Base-by-base conservation (phyloP, 1,284 basidiomycete genomes). In the Tranzscheliella williamsii region DNA sequence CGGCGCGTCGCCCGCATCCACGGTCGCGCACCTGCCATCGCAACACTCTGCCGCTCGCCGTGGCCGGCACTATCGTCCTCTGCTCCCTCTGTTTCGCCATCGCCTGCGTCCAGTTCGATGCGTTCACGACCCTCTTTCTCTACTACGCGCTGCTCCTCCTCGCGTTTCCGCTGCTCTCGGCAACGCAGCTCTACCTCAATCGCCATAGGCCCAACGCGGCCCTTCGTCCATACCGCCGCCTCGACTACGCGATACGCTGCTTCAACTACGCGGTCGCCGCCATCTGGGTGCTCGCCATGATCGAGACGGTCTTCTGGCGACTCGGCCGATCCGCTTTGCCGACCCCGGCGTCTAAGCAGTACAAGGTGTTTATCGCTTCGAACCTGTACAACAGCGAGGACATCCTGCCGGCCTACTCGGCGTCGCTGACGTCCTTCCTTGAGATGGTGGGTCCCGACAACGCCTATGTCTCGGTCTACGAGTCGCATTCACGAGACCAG, bases 381-480 rank as follows among this genome's bases (percentile, higher is more conserved):
- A 69, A 72, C 24, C 49, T 73, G 11, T 64, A 67, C 70, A 69
- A 73, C 48, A 55, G 43, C 36, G 47, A 73, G 31, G 40, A 50
- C 15, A 51, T 73, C 23, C 36, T 73, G 15, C 71, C 71, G 5
- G 27, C 41, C 12, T 73, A 63, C 50, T 38, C 50, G 0, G 24
- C 50, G 0, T 52, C 62, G 2, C 48, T 73, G 38, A 39, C 63
- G 24, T 21, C 20, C 23, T 39, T 70, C 35, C 52, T 66, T 35
- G 21, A 56, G 9, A 43, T 43, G 1, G 78, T 85, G 26, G 84
- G 84, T 8, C 55, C 75, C 3, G 78, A 80, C 35, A 83, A 84
- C 38, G 81, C 82, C 15, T 85, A 81, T 57, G 79, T 85, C 5
- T 84, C 83, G n/a, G 78, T 85, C 42, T 80, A 84, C 62, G 84